Evolutionary conservation across 2,329 filamentous ascomycete genomes (phyloP).

Genomic region (Fusarium palustre): DNA sequence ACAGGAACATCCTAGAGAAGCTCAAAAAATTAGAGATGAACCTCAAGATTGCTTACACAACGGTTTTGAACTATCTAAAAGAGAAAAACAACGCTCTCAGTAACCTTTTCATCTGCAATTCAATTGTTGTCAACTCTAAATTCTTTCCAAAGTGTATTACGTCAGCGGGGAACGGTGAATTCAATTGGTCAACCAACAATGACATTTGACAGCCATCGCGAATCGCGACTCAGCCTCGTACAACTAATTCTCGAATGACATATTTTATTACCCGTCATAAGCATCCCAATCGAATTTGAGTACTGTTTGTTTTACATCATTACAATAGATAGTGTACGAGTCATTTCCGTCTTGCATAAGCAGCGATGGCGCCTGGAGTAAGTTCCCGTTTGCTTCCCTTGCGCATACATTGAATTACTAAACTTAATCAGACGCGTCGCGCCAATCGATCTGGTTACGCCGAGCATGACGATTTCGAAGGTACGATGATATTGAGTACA

Average conservation of each 20-base stretch:
- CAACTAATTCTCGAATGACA: conserved; percentile 21
- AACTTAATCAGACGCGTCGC: conserved; percentile 62
- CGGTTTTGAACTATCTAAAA: background rate
- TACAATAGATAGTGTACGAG: conserved; percentile 1
- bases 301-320: conserved; percentile 2
- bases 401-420: conserved; percentile 19
- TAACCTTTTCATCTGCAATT: background rate
- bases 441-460: conserved; percentile 67
- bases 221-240: conserved; percentile 45
- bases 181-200: conserved; percentile 41
- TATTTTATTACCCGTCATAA: conserved; percentile 12
- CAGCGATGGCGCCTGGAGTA: conserved; percentile 56
- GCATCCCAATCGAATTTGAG: conserved; percentile 13
- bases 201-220: conserved; percentile 25
- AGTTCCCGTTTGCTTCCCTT: conserved; percentile 44
- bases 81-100: background rate
- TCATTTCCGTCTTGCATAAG: conserved; percentile 1
- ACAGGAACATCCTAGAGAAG: too few species aligned
- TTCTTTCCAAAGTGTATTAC: conserved; percentile 28
- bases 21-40: background rate
- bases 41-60: background rate
- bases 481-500: conserved; percentile 48
- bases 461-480: conserved; percentile 73
- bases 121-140: background rate
- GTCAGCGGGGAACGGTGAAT: conserved; percentile 35